Conservation (phyloP, 441 rosid species). For the Melastoma candidum region DNA sequence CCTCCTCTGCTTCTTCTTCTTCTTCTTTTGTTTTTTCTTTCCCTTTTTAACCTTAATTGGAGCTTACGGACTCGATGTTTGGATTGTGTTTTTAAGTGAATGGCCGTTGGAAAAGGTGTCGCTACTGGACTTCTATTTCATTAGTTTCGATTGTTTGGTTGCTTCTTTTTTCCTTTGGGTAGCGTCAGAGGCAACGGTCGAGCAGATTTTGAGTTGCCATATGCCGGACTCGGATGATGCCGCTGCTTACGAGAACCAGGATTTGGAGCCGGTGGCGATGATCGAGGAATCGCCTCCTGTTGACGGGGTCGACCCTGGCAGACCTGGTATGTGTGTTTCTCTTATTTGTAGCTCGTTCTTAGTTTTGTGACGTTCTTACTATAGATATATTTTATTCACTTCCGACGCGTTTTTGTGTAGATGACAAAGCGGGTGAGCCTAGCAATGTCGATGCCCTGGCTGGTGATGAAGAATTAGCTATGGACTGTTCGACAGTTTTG, state of each 20-base stretch:
- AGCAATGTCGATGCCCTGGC: no score
- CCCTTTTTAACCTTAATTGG: not conserved
- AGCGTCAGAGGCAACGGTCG: slow-evolving; percentile 2
- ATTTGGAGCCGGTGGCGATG: slow-evolving; percentile 6
- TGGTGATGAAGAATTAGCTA: no score
- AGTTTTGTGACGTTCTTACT: not conserved
- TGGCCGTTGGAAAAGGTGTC: no score
- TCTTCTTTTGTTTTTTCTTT: not conserved
- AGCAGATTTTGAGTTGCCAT: slow-evolving; percentile 11
- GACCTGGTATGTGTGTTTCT: slow-evolving; percentile 1
- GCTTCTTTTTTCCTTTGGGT: not conserved
- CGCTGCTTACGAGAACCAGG: slow-evolving; percentile 8
- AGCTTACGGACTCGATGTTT: no score
- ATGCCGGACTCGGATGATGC: slow-evolving; percentile 10
- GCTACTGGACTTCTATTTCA: not conserved
- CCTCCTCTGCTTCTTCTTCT: not conserved
- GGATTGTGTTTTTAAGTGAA: no score
- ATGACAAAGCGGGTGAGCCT: no score
- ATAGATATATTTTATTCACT: no score
- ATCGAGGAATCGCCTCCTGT: slow-evolving; percentile 8
- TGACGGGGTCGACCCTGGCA: not conserved
- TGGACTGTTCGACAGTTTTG: no score
- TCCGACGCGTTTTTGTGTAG: no score
- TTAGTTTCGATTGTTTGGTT: not conserved
- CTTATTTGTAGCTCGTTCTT: not conserved